Conservation (phyloP, 108 stramenopile species). For the Thalassiosira profunda region DNA sequence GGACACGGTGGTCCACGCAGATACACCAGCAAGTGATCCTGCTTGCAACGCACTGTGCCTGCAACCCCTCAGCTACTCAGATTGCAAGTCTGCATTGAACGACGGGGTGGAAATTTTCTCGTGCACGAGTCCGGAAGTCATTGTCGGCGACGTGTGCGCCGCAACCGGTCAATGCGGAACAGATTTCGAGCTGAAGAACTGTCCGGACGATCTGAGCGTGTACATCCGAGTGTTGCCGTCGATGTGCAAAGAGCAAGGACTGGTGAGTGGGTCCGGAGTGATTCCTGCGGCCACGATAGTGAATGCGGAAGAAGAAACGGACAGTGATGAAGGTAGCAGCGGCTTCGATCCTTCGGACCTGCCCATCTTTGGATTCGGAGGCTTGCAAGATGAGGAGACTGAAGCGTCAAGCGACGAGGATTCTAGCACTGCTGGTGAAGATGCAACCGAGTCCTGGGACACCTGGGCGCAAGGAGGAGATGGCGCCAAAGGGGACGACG, state of each 20-base stretch:
- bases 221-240: slow-evolving; percentile 15
- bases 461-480: no score
- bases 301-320: no score
- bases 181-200: slow-evolving; percentile 26
- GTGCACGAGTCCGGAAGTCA: slow-evolving; percentile 1
- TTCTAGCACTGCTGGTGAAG: no score
- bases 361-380: no score
- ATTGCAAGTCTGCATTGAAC: not conserved
- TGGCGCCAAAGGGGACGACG: no score
- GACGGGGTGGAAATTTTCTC: slow-evolving; percentile 2
- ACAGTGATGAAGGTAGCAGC: no score
- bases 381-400: no score
- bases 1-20: not conserved
- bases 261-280: slow-evolving; percentile 9
- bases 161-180: slow-evolving; percentile 33
- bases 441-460: no score
- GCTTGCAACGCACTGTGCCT: slow-evolving; percentile 16
- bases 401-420: no score
- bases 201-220: slow-evolving; percentile 18
- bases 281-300: slow-evolving; percentile 4
- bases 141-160: slow-evolving; percentile 14
- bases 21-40: not conserved
- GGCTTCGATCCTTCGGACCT: no score
- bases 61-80: not conserved
- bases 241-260: slow-evolving; percentile 12